A percentile compares a stretch with the other conserved stretches of the same genome.
Evolutionary conservation across 106 monocot species (phyloP).

Genomic region (Chionographis japonica): DNA sequence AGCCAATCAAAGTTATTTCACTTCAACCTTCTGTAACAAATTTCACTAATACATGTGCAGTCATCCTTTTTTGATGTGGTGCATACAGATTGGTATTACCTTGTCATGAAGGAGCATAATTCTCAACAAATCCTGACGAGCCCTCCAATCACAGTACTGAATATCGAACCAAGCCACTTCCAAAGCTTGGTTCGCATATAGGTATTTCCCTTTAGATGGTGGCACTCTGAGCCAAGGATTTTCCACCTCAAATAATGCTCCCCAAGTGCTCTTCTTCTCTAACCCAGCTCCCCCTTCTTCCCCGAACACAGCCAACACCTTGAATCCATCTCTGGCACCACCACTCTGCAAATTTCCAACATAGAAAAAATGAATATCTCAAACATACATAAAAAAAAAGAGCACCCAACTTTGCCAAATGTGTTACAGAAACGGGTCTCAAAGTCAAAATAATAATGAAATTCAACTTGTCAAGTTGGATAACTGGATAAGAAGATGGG

Average conservation of each 20-base stretch:
- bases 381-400: not conserved
- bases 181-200: slow-evolving; percentile 80
- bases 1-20: no score
- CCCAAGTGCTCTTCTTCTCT: slow-evolving; percentile 66
- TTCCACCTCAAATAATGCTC: slow-evolving; percentile 82
- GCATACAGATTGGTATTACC: slow-evolving; percentile 26
- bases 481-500: no score
- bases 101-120: slow-evolving; percentile 96
- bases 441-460: no score
- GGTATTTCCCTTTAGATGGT: slow-evolving; percentile 45
- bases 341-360: slow-evolving; percentile 26
- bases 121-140: slow-evolving; percentile 78
- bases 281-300: slow-evolving; percentile 36
- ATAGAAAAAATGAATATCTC: not conserved
- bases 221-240: slow-evolving; percentile 62
- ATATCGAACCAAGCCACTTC: slow-evolving; percentile 94
- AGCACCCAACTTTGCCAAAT: not conserved
- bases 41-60: no score
- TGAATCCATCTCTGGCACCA: slow-evolving; percentile 33
- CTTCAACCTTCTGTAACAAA: no score
- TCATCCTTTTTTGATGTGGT: no score
- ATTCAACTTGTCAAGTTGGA: no score
- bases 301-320: slow-evolving; percentile 49
- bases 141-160: slow-evolving; percentile 94
- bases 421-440: no score